Percentiles rank a stretch among this genome's conserved stretches.
These are phyloP conservation scores for Pulveroboletus sp. DNA, from an alignment of 1,284 basidiomycete species.

Conservation along the genomic window DNA sequence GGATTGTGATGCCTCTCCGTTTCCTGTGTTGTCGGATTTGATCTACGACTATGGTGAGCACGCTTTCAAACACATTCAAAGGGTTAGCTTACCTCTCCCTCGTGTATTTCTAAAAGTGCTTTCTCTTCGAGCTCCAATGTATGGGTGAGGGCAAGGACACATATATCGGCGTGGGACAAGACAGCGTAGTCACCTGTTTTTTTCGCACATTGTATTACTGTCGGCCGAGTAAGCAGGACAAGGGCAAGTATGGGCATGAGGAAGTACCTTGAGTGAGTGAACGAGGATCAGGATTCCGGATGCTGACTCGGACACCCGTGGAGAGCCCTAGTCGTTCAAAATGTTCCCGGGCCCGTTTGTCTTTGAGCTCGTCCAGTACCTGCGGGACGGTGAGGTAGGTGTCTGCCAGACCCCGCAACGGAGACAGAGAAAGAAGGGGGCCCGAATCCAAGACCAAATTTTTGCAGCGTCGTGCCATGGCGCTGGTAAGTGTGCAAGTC, in stretches of 20 bases:
- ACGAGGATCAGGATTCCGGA: slow-evolving; percentile 69
- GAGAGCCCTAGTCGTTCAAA: slow-evolving; percentile 73
- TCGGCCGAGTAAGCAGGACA: slow-evolving; percentile 10
- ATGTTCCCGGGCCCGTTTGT: slow-evolving; percentile 81
- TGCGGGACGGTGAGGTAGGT: slow-evolving; percentile 85
- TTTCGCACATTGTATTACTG: slow-evolving; percentile 89
- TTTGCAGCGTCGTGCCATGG: slow-evolving; percentile 52
- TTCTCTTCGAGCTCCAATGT: slow-evolving; percentile 57
- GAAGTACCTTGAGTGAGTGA: slow-evolving; percentile 74
- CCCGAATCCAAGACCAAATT: slow-evolving; percentile 90
- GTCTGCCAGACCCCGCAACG: slow-evolving; percentile 79
- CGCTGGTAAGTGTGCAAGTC: neutral
- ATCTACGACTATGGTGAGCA: slow-evolving; percentile 9
- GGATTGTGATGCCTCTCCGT: slow-evolving; percentile 1
- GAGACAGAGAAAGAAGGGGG: slow-evolving; percentile 82
- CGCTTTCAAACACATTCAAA: neutral
- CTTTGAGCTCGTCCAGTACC: slow-evolving; percentile 86
- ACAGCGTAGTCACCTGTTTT: slow-evolving; percentile 97
- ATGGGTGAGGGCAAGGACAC: slow-evolving; percentile 88
- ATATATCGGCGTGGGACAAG: slow-evolving; percentile 88
- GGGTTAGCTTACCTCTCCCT: slow-evolving; percentile 14
- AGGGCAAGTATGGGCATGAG: slow-evolving; percentile 3
- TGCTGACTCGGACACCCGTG: slow-evolving; percentile 72
- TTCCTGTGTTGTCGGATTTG: neutral
- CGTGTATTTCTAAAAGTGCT: slow-evolving; percentile 9